Evolutionary conservation across 805 yeast genomes (phyloP).

Genomic region (Candida berthetii): DNA sequence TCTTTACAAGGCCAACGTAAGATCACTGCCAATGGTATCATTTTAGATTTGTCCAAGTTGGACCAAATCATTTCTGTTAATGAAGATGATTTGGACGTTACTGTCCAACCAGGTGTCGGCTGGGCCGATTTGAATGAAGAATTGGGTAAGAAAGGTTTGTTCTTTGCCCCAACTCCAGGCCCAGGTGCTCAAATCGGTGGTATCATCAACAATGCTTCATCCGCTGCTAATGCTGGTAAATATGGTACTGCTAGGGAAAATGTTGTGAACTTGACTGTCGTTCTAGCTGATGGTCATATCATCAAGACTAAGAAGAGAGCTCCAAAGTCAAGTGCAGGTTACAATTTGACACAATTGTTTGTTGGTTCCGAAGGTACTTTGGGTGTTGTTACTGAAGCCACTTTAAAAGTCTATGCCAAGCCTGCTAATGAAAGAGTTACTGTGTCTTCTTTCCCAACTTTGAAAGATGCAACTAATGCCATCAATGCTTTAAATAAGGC

Average conservation of each 20-base stretch:
- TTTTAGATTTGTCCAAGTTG: conserved; percentile 39
- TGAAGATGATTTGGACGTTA: conserved; percentile 56
- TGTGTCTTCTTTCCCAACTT: conserved; percentile 59
- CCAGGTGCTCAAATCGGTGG: conserved; percentile 75
- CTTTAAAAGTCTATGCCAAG: conserved; percentile 54
- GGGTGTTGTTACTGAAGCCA: conserved; percentile 68
- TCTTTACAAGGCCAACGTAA: conserved; percentile 72
- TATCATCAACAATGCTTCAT: conserved; percentile 63
- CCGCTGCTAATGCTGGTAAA: conserved; percentile 66
- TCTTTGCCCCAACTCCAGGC: conserved; percentile 74
- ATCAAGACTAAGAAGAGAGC: conserved; percentile 65
- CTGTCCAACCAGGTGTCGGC: conserved; percentile 66
- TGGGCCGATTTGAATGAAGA: conserved; percentile 59
- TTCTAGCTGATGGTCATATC: conserved; percentile 67
- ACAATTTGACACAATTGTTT: conserved; percentile 60
- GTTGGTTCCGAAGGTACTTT: conserved; percentile 71
- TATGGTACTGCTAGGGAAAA: conserved; percentile 74
- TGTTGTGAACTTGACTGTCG: conserved; percentile 57
- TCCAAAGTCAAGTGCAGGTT: conserved; percentile 70
- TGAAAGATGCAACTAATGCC: conserved; percentile 63
- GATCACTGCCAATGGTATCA: conserved; percentile 35
- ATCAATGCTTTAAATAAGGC: conserved; percentile 50
- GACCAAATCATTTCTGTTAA: conserved; percentile 45
- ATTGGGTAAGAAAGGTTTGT: conserved; percentile 34
- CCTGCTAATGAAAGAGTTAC: conserved; percentile 59